These are phyloP conservation scores for Fusarium redolens DNA, from an alignment of 2,329 filamentous ascomycete genomes.

Conservation along the genomic window DNA sequence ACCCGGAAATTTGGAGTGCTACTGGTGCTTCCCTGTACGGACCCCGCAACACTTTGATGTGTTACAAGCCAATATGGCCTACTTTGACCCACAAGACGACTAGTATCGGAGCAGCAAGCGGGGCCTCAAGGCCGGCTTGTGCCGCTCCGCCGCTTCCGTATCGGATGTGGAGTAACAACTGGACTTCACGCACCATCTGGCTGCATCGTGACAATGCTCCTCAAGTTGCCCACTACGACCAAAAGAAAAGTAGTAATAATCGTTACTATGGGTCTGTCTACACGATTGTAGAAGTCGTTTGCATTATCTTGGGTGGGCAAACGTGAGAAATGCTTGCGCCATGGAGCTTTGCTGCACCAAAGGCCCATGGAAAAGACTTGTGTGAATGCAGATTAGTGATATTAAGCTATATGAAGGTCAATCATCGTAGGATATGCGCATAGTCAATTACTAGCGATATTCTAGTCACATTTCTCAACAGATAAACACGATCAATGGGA, in stretches of 20 bases:
- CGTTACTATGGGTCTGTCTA: too few relatives aligned
- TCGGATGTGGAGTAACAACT: constrained; percentile 54
- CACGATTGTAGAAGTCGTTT: too few relatives aligned
- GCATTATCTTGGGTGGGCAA: too few relatives aligned
- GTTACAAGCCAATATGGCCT: constrained; percentile 49
- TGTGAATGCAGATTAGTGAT: too few relatives aligned
- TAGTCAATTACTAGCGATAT: too few relatives aligned
- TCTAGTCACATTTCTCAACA: too few relatives aligned
- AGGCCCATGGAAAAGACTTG: too few relatives aligned
- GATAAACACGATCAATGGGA: too few relatives aligned
- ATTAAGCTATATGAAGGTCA: too few relatives aligned
- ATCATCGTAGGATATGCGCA: too few relatives aligned
- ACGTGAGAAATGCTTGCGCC: too few relatives aligned
- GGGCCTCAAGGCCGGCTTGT: constrained; percentile 45
- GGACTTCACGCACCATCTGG: constrained; percentile 54
- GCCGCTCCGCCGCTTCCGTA: constrained; percentile 54
- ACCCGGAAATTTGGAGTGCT: constrained; percentile 57
- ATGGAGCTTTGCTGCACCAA: too few relatives aligned
- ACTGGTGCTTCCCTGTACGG: constrained; percentile 55
- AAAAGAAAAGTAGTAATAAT: constrained; percentile 40
- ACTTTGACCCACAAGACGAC: constrained; percentile 47
- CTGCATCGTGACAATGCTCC: constrained; percentile 52
- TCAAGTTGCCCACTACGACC: constrained; percentile 52
- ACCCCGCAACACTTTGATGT: constrained; percentile 54
- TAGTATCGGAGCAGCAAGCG: constrained; percentile 47